Base-by-base conservation (phyloP, 2,329 filamentous ascomycete genomes). In the Penicillium sp. region DNA sequence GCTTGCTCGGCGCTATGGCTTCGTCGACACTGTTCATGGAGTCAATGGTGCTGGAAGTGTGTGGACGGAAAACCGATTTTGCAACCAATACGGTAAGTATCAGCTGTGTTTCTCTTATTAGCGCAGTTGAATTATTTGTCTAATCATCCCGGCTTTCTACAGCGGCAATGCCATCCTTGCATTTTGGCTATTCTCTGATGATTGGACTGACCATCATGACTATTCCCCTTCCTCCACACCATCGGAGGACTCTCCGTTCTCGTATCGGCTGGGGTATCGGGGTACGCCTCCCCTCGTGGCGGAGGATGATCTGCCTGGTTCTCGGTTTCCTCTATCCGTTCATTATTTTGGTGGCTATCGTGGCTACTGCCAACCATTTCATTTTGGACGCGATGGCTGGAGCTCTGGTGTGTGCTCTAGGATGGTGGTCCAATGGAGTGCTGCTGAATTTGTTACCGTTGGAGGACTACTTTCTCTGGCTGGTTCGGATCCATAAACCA, bases 141-240 rank as follows among this genome's bases (percentile, higher is more conserved):
- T 65, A 37, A 65, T 26, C 55, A 35, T 2, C 14, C 16, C 45
- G 8, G 13, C 43, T 30, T 48, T 40, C 14, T 11, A 19, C 53
- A 87, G 86, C 87, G 57, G 89, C 89, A 7, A 92, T 92, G 89
- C 89, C 89, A 0, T 89, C 87, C 0, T 81, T 92, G 16, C 89
- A 92, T 73, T 92, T 92, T 70, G 89, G 89, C 3, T 92, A 92
- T 77, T 89, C 87, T 3, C 83, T 92, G 33, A 83, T 92, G 68
- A 87, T 92, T 70, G 89, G 89, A 7, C 76, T 91, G 13, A 91
- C 89, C 4, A 82, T 91, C 59, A 84, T 85, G 67, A 86, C 85
- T 0, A 84, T 91, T 51, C 89, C 89, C 1, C 78, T 91, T 0
- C 77, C 82, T 10, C 80, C 83, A 26, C 78, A 83, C 25, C 83